Evolutionary conservation across 2,329 filamentous ascomycete species (phyloP).

Genomic region (Ophiosphaerella narmari): DNA sequence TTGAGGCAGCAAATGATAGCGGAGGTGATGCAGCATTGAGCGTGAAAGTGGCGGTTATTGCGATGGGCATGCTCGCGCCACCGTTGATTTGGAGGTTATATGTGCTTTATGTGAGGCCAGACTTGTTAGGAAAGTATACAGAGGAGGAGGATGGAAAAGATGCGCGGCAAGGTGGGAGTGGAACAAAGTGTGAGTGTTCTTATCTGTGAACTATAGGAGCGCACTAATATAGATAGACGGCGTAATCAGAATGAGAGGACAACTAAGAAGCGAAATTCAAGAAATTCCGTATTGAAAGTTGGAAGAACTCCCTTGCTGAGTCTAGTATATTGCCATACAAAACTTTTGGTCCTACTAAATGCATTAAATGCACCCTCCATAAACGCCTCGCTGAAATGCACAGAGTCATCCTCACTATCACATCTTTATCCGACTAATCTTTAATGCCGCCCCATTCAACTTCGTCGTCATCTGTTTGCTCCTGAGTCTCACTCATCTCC

Average conservation of each 20-base stretch:
- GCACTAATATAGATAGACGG: background rate
- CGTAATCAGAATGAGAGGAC: background rate
- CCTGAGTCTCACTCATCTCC: constrained; percentile 43
- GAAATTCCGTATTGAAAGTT: too few species aligned
- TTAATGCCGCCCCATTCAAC: constrained; percentile 72
- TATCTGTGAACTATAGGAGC: background rate
- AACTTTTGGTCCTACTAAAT: background rate
- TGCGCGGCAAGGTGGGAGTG: background rate
- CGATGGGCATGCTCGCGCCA: constrained; percentile 23
- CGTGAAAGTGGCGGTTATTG: constrained; percentile 16
- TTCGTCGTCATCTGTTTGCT: constrained; percentile 57
- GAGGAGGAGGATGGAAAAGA: constrained; percentile 7
- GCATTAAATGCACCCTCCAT: constrained; percentile 7
- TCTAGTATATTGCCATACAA: background rate
- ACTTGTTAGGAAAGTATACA: constrained; percentile 25
- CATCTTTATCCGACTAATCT: constrained; percentile 53
- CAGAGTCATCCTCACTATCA: constrained; percentile 4
- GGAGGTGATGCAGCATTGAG: constrained; percentile 23
- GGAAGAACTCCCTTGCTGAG: too few species aligned
- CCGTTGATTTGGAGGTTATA: constrained; percentile 32
- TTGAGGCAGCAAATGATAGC: constrained; percentile 23
- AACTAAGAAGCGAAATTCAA: background rate
- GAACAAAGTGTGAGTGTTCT: constrained; percentile 9
- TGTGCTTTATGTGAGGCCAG: constrained; percentile 27
- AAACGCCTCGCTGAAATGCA: constrained; percentile 21